phyloP scores from a whole-genome alignment of 805 yeast genomes.

The Limtongozyma cylindracea region DNA sequence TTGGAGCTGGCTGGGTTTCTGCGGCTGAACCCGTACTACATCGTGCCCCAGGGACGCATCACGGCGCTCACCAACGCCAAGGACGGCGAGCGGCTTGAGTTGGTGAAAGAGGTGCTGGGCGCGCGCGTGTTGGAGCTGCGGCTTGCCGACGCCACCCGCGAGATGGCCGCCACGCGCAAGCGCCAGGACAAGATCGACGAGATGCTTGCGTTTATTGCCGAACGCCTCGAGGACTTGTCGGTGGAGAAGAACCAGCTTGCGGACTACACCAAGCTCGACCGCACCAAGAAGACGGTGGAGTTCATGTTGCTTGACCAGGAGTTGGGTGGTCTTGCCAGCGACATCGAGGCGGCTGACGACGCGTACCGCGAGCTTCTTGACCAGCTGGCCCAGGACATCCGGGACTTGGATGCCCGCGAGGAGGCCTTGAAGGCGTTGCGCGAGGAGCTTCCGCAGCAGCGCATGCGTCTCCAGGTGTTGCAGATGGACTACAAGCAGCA shows the following conservation, averaged over 20 bases:
- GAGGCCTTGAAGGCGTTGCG: slow-evolving; percentile 16
- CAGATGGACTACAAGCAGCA: slow-evolving; percentile 30
- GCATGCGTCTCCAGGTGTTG: slow-evolving; percentile 21
- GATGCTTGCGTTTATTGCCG: slow-evolving; percentile 42
- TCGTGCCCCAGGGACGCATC: slow-evolving; percentile 91
- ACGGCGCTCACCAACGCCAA: slow-evolving; percentile 75
- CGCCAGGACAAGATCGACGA: slow-evolving; percentile 54
- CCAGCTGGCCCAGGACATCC: slow-evolving; percentile 26
- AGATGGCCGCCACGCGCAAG: slow-evolving; percentile 47
- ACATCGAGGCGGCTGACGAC: slow-evolving; percentile 30
- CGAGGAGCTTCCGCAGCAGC: slow-evolving; percentile 17
- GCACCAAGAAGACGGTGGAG: slow-evolving; percentile 43
- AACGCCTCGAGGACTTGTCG: slow-evolving; percentile 53
- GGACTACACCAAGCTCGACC: slow-evolving; percentile 41
- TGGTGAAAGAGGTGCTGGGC: slow-evolving; percentile 85
- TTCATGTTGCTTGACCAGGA: slow-evolving; percentile 63
- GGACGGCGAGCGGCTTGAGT: slow-evolving; percentile 52
- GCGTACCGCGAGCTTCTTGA: slow-evolving; percentile 23
- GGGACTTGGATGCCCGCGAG: slow-evolving; percentile 39
- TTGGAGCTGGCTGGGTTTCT: slow-evolving; percentile 87
- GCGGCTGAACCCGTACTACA: slow-evolving; percentile 74
- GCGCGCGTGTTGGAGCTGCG: slow-evolving; percentile 76
- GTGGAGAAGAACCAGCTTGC: slow-evolving; percentile 57
- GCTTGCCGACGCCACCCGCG: slow-evolving; percentile 52
- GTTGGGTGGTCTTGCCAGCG: slow-evolving; percentile 27